Evolutionary conservation across 2,329 filamentous ascomycete species (phyloP), one percentile per base, ranked within the genome.

Genomic region (Juglanconis juglandina): DNA sequence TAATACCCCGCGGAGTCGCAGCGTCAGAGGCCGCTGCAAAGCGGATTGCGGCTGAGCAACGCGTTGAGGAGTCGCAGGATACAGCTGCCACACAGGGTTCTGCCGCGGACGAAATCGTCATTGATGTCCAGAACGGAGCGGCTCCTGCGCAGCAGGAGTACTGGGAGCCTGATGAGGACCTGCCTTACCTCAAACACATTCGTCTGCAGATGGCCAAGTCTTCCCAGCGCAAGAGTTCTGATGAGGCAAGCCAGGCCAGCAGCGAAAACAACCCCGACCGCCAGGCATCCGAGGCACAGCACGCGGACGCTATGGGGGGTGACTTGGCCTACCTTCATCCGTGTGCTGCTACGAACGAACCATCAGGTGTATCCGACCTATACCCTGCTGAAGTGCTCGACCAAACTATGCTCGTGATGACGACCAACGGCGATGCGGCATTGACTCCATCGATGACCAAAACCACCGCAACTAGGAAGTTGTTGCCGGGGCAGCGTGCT

Each of bases 111-210:
- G 46, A 30, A 10, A 41, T 42, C 8, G 6, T 48, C n/a, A 30
- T 24, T n/a, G 30, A 46, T 51, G 30, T 35, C 37, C 34, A 52
- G 14, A 49, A 44, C 11, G 32, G 48, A 11, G 39, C 30, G 24
- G 13, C 32, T 5, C 30, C 47, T 8, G 44, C 44, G 3, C 35
- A 42, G 11, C n/a, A 47, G 37, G 52, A 61, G 14, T 35, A 58
- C 2, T 42, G 34, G 24, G 42, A 53, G 30, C 53, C 17, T 32
- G 58, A 63, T 3, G 61, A 58, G 35, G 51, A 61, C 9, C 17
- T 63, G 37, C 61, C 61, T 49, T 63, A 63, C 39, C 61, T 63
- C 33, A 59, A 49, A 37, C 61, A 63, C 34, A 52, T 63, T 30
- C 58, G 50, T 24, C 44, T 46, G 39, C 42, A 14, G 35, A 39